These are phyloP conservation scores for Dryadomyces quercivorus DNA, from an alignment of 2,329 filamentous ascomycete species.

Conservation along the genomic window DNA sequence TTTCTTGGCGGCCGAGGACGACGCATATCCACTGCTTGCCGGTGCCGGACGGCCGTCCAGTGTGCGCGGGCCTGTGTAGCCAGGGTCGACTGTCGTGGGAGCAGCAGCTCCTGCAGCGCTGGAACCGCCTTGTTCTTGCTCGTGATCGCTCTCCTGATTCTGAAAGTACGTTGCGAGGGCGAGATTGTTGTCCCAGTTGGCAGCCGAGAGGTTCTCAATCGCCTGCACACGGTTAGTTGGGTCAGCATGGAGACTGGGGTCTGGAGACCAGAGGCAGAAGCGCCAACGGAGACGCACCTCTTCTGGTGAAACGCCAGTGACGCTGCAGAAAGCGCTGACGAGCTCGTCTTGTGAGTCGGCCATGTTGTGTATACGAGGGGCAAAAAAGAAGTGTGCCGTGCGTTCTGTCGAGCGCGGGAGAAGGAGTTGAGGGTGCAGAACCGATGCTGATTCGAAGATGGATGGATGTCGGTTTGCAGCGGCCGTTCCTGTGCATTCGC, in stretches of 20 bases:
- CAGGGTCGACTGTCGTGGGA: constrained; percentile 20
- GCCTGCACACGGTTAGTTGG: constrained; percentile 36
- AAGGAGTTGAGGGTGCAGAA: not conserved
- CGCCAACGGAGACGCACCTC: constrained; percentile 3
- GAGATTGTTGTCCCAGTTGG: constrained; percentile 52
- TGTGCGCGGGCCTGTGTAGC: constrained; percentile 49
- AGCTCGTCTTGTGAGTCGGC: constrained; percentile 10
- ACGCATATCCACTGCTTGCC: constrained; percentile 22
- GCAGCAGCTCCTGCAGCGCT: constrained; percentile 31
- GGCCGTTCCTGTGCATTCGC: too few relatives aligned
- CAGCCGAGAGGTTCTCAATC: constrained; percentile 50
- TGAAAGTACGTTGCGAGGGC: constrained; percentile 53
- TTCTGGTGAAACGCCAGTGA: constrained; percentile 8
- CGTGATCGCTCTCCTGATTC: constrained; percentile 34
- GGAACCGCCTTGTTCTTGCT: constrained; percentile 28
- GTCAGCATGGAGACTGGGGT: not conserved
- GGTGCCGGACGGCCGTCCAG: constrained; percentile 50
- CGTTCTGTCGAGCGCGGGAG: not conserved
- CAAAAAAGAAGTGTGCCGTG: not conserved
- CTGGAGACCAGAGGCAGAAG: not conserved
- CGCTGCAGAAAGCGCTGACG: constrained; percentile 9
- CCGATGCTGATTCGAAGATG: not conserved
- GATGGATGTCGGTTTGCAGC: not conserved
- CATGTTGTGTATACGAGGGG: constrained; percentile 1
- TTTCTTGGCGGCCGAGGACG: constrained; percentile 16